Conservation (phyloP, 176 grass and related monocot genomes). For the Lolium multiflorum region DNA sequence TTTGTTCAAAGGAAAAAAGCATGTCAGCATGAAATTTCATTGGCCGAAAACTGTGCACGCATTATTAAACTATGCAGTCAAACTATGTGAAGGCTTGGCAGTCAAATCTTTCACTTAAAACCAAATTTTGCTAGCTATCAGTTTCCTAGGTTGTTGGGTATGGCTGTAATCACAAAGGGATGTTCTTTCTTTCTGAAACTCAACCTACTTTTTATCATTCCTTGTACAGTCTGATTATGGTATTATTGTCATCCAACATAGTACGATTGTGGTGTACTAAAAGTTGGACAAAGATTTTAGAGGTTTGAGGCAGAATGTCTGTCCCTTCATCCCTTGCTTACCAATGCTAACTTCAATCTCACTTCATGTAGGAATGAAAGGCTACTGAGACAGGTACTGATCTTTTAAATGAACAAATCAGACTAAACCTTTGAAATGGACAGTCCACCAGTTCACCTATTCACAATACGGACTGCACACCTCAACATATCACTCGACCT, state of each 20-base stretch:
- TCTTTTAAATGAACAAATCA: slow-evolving; percentile 65
- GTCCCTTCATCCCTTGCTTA: slow-evolving; percentile 44
- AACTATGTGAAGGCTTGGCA: slow-evolving; percentile 22
- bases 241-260: slow-evolving; percentile 26
- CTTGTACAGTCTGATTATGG: slow-evolving; percentile 5
- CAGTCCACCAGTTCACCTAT: slow-evolving; percentile 61
- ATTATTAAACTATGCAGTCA: slow-evolving; percentile 14
- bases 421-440: slow-evolving; percentile 58
- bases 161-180: slow-evolving; percentile 36
- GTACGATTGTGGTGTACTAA: slow-evolving; percentile 29
- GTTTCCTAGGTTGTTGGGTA: slow-evolving; percentile 39
- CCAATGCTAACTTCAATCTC: slow-evolving; percentile 54
- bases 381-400: slow-evolving; percentile 43
- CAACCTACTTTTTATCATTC: slow-evolving; percentile 34
- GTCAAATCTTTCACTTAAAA: slow-evolving; percentile 56
- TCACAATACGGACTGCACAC: slow-evolving; percentile 36
- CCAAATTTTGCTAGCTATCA: slow-evolving; percentile 44
- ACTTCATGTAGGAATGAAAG: slow-evolving; percentile 66
- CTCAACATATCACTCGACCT: slow-evolving; percentile 43
- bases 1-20: slow-evolving; percentile 16
- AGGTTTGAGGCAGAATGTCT: slow-evolving; percentile 52
- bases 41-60: not conserved
- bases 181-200: slow-evolving; percentile 33
- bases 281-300: slow-evolving; percentile 11
- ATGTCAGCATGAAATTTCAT: not conserved